These are phyloP conservation scores for Curvularia lunata DNA, from an alignment of 2,329 filamentous ascomycete species.

Conservation along the genomic window DNA sequence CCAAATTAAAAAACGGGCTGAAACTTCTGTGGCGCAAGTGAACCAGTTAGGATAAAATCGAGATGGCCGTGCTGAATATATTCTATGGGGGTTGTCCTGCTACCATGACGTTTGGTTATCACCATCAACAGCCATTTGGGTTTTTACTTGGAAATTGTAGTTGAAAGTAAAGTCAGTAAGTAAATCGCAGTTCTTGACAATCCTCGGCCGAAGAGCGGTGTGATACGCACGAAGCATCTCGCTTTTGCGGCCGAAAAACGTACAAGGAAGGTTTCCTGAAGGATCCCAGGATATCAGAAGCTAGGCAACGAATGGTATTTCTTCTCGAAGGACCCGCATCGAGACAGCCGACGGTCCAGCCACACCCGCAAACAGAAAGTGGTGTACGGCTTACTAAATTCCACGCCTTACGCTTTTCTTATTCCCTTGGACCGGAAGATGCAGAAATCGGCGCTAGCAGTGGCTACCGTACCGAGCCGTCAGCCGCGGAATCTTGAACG, in stretches of 20 bases:
- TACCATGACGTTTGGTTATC: too few species aligned
- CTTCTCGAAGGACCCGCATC: not conserved
- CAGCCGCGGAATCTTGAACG: constrained; percentile 4
- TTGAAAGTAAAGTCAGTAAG: not conserved
- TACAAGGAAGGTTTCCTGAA: constrained; percentile 1
- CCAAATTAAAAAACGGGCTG: too few species aligned
- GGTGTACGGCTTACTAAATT: not conserved
- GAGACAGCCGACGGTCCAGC: not conserved
- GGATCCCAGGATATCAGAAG: not conserved
- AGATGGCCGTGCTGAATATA: too few species aligned
- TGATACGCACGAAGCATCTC: not conserved
- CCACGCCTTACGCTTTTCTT: constrained; percentile 1
- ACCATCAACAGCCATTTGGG: too few species aligned
- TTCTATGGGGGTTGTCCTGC: too few species aligned
- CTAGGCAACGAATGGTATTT: not conserved
- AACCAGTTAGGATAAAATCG: too few species aligned
- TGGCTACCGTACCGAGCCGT: not conserved
- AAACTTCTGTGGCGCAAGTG: too few species aligned
- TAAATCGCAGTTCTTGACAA: not conserved
- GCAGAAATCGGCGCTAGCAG: constrained; percentile 7
- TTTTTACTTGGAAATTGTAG: not conserved
- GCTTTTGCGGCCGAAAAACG: not conserved
- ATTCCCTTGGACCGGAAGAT: not conserved
- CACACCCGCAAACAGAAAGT: not conserved
- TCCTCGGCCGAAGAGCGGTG: not conserved